Evolutionary conservation across 2,329 filamentous ascomycete genomes (phyloP).

Genomic region (Scedosporium minutisporum): DNA sequence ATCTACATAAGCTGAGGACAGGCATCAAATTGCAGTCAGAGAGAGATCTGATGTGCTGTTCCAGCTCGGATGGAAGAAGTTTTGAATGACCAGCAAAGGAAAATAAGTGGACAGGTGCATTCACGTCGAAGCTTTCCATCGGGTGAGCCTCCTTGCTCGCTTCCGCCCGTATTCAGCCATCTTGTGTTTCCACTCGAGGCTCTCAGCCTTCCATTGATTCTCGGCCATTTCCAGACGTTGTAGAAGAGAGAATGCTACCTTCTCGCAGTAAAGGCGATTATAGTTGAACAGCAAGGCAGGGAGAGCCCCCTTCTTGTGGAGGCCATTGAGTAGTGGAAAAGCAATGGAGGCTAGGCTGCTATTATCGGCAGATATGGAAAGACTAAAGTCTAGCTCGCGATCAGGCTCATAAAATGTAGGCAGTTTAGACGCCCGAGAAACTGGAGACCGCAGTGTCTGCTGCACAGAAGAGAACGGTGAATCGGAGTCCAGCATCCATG

Average conservation of each 20-base stretch:
- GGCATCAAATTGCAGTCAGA: conserved; percentile 37
- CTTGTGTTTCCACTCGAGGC: conserved; percentile 50
- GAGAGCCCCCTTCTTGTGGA: conserved; percentile 55
- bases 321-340: conserved; percentile 48
- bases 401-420: neutral
- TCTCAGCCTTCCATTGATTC: conserved; percentile 42
- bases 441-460: conserved; percentile 27
- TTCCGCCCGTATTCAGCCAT: conserved; percentile 46
- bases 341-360: neutral
- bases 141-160: conserved; percentile 43
- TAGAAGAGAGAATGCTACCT: conserved; percentile 41
- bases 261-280: conserved; percentile 56
- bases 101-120: conserved; percentile 52
- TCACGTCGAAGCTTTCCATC: conserved; percentile 59
- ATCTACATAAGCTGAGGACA: too few relatives aligned
- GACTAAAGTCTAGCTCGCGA: conserved; percentile 7
- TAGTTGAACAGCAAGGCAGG: conserved; percentile 74
- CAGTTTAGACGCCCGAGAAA: neutral
- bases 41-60: conserved; percentile 41
- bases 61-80: conserved; percentile 47
- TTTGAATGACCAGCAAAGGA: conserved; percentile 57
- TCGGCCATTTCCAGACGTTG: conserved; percentile 32
- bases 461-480: conserved; percentile 35
- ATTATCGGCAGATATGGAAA: neutral
- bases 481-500: conserved; percentile 48